These are phyloP conservation scores for Citrus inodora DNA, from an alignment of 345 rosid species.

Conservation along the genomic window DNA sequence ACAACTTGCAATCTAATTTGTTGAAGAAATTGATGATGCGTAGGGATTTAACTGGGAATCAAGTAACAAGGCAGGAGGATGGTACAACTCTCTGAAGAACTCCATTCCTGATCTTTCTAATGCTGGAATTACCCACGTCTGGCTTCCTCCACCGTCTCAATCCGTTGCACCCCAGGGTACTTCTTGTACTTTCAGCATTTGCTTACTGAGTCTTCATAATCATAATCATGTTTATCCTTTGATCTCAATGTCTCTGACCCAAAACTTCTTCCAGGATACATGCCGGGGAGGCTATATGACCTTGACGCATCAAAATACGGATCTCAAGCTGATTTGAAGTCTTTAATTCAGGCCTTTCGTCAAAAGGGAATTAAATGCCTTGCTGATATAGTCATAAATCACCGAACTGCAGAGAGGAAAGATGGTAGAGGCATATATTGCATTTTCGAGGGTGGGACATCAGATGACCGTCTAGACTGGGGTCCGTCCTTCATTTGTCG, in stretches of 20 bases:
- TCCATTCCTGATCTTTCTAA: slow-evolving; percentile 48
- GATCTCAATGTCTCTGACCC: not conserved
- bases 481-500: slow-evolving; percentile 71
- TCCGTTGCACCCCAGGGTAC: slow-evolving; percentile 62
- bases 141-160: slow-evolving; percentile 97
- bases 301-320: slow-evolving; percentile 71
- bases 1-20: not conserved
- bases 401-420: slow-evolving; percentile 71
- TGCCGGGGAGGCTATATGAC: slow-evolving; percentile 92
- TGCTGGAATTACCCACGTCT: slow-evolving; percentile 80
- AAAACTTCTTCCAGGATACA: slow-evolving; percentile 45
- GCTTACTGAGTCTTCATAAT: too few species aligned
- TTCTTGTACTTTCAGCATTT: too few species aligned
- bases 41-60: slow-evolving; percentile 97
- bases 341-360: slow-evolving; percentile 46
- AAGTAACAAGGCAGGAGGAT: slow-evolving; percentile 60
- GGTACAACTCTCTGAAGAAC: slow-evolving; percentile 68
- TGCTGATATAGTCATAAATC: slow-evolving; percentile 88
- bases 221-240: not conserved
- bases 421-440: slow-evolving; percentile 60
- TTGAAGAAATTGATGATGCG: not conserved
- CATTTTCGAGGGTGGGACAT: slow-evolving; percentile 58
- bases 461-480: slow-evolving; percentile 52
- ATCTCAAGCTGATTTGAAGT: slow-evolving; percentile 46
- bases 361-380: slow-evolving; percentile 56